Base-by-base conservation (phyloP, 2,329 filamentous ascomycete species). In the Purpureocillium lavendulum region DNA sequence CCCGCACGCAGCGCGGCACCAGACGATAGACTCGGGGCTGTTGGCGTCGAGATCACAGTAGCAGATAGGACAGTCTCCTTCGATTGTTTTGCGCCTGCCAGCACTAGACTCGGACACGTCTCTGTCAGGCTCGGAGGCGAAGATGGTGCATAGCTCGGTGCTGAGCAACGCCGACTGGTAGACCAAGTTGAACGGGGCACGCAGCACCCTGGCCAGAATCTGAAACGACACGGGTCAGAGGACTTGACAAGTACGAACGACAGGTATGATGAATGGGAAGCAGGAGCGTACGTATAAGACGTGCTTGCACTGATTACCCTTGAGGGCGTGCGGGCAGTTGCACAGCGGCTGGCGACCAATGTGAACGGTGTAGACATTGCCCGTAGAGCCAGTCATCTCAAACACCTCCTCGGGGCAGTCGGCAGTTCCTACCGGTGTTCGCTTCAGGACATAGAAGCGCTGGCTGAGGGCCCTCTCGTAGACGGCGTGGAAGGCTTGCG, bases 301-400 rank as follows among this genome's bases (percentile, higher is more conserved):
- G 48, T 84, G 80, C 51, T 84, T 84, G 69, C 80, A 82, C 44
- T 80, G 75, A 26, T 75, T 67, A 1, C 74, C 73, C 28, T 65
- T 65, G 18, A 43, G 48, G 1, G 66, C 68, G 41, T 80, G 69
- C 1, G 76, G 75, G 44, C 78, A 82, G 36, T 67, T 62, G 53
- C 78, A 82, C 0, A 49, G 59, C 0, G 76, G 73, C 14, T 65
- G 49, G n/a, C 64, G 64, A 3, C 61, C 60, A 38, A 84, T 69
- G 28, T 59, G 59, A 26, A 83, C 69, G 1, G 59, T 71, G 55
- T 84, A 84, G 41, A 84, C 65, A 46, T 83, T 83, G 13, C 79
- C 80, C 2, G 77, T 83, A 9, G 74, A 75, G 1, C 80, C 80
- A 0, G 78, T 74, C 44, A 84, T 62, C 41, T 76, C 65, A 35